A percentile compares a stretch with the other conserved stretches of the same genome.
Conservation (phyloP, 2,329 filamentous ascomycete genomes). For the Trichoderma sp. region DNA sequence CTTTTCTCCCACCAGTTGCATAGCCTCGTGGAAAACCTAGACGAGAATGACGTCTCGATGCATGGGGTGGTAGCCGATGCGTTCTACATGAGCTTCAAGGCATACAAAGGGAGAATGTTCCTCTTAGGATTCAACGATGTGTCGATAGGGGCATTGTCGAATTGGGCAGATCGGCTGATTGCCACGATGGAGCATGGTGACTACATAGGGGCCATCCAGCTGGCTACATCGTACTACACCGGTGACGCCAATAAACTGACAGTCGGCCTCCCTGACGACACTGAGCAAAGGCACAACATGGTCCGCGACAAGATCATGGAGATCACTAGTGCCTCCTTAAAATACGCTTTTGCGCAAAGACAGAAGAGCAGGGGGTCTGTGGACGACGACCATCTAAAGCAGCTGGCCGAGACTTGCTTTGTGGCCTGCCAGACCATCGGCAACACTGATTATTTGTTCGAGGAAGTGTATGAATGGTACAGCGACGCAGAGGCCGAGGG, state of each 20-base stretch:
- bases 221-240: slow-evolving; percentile 90
- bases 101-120: slow-evolving; percentile 93
- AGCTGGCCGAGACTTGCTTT: slow-evolving; percentile 83
- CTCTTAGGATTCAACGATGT: slow-evolving; percentile 92
- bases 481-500: slow-evolving; percentile 73
- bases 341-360: slow-evolving; percentile 78
- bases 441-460: slow-evolving; percentile 83
- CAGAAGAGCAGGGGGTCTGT: slow-evolving; percentile 50
- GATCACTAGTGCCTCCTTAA: slow-evolving; percentile 89
- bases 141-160: slow-evolving; percentile 87
- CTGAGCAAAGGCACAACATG: slow-evolving; percentile 71
- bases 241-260: slow-evolving; percentile 93
- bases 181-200: slow-evolving; percentile 97
- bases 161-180: slow-evolving; percentile 93
- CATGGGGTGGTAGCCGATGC: slow-evolving; percentile 96
- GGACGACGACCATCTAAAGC: slow-evolving; percentile 65
- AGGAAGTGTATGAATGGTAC: slow-evolving; percentile 87
- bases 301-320: slow-evolving; percentile 88
- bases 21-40: slow-evolving; percentile 80
- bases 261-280: slow-evolving; percentile 87
- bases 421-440: slow-evolving; percentile 76
- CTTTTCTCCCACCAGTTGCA: slow-evolving; percentile 87
- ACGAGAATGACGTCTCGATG: slow-evolving; percentile 85
- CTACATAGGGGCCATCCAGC: slow-evolving; percentile 84
- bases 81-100: slow-evolving; percentile 95